phyloP scores from a whole-genome alignment of 106 monocot genomes.

The Apostasia ramifera region DNA sequence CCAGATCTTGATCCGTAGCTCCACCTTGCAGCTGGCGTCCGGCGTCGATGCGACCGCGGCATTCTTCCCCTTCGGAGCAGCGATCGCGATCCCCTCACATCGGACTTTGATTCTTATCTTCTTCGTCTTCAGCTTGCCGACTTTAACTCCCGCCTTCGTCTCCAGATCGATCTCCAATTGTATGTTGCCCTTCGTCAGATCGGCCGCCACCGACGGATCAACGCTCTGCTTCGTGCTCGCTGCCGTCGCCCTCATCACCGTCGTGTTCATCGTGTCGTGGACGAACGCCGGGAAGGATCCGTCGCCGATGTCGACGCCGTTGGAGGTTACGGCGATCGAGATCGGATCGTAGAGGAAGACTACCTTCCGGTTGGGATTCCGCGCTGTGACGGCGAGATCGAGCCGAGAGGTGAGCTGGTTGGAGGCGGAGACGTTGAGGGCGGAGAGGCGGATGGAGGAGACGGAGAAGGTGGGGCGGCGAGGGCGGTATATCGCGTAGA shows the following conservation, averaged over 20 bases:
- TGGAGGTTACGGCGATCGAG: constrained; percentile 26
- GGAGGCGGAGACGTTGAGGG: constrained; percentile 31
- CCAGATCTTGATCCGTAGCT: constrained; percentile 73
- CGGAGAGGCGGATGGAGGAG: constrained; percentile 36
- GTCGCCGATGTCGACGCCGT: constrained; percentile 15
- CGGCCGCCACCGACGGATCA: constrained; percentile 16
- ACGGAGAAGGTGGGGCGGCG: constrained; percentile 43
- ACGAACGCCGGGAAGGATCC: constrained; percentile 32
- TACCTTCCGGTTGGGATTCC: constrained; percentile 56
- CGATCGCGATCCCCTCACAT: constrained; percentile 29
- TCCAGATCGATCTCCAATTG: constrained; percentile 37
- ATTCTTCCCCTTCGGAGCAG: constrained; percentile 31
- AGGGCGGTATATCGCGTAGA: constrained; percentile 59
- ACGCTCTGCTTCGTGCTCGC: background rate
- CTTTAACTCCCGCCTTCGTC: constrained; percentile 49
- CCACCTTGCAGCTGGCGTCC: constrained; percentile 40
- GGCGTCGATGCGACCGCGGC: constrained; percentile 5
- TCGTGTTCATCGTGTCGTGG: constrained; percentile 22
- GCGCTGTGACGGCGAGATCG: constrained; percentile 35
- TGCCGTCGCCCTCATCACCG: constrained; percentile 22
- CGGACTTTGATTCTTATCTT: constrained; percentile 35
- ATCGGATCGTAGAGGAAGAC: constrained; percentile 38
- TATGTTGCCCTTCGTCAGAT: constrained; percentile 36
- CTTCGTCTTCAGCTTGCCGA: constrained; percentile 39
- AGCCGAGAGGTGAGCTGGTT: constrained; percentile 22